Base-by-base conservation (phyloP, 805 yeast species). In the Pichia membranifaciens region DNA sequence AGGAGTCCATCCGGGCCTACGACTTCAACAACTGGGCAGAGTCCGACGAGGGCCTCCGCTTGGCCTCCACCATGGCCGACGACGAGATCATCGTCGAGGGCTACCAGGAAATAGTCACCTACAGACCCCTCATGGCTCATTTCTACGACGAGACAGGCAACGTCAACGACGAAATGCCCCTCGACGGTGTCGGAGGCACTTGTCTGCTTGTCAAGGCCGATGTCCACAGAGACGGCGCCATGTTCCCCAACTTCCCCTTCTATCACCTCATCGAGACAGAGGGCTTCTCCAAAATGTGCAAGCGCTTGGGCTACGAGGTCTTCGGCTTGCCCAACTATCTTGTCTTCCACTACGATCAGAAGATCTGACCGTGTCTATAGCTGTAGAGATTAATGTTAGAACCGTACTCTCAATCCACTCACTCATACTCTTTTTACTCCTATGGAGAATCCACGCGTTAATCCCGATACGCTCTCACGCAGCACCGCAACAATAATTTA, bases 121-220 rank as follows among this genome's bases (percentile, higher is more conserved):
- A 85, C 65, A 79, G 99, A 67, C 85, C 95, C 15, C 73, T 93
- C 57, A 93, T 93, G 99, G 98, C 96, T 0, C 82, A 84, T 59
- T 79, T 81, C 63, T 86, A 84, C 65, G 85, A 84, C 58, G 68
- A 81, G 4, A 69, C 72, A 7, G 93, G 85, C 23, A 82, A 81
- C 48, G 50, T 60, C 12, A 72, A 75, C 54, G 75, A 81, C 3
- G 91, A 83, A 61, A 84, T 93, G 86, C 79, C 78, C 40, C 74
- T 93, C 50, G 98, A 93, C 65, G 99, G 99, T 64, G 98, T 93
- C 49, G 99, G 99, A 45, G 98, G 97, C 53, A 96, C 97, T 20
- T 95, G 97, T 38, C 82, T 95, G 29, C 65, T 93, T 68, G 99
- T 93, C 28, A 88, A 91, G 62, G 96, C 97, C 10, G 97, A 90